Evolutionary conservation across 2,329 filamentous ascomycete genomes (phyloP).

Genomic region (Neocucurbitaria cava): DNA sequence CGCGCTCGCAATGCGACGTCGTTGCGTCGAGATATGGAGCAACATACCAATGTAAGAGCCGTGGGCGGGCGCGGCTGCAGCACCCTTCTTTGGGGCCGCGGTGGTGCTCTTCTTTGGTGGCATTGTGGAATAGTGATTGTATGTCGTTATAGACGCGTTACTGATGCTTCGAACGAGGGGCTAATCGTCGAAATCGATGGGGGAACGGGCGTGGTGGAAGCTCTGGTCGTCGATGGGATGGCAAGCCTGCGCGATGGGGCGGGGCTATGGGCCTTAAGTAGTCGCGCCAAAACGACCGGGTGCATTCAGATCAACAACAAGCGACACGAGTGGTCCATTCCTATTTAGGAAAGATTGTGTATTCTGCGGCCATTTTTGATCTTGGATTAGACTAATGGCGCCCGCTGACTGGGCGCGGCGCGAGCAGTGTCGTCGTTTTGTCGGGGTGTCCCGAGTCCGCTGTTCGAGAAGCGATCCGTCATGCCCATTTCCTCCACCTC

Average conservation of each 20-base stretch:
- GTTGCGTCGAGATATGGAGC: slow-evolving; percentile 54
- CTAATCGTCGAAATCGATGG: slow-evolving; percentile 26
- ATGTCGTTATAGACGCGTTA: slow-evolving; percentile 31
- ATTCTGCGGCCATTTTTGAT: slow-evolving; percentile 33
- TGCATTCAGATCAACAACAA: slow-evolving; percentile 41
- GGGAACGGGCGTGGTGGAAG: slow-evolving; percentile 27
- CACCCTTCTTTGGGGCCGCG: slow-evolving; percentile 65
- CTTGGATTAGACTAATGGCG: slow-evolving; percentile 21
- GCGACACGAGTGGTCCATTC: slow-evolving; percentile 33
- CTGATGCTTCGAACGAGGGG: slow-evolving; percentile 46
- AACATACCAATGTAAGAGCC: slow-evolving; percentile 70
- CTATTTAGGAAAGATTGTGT: slow-evolving; percentile 41
- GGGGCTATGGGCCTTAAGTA: slow-evolving; percentile 36
- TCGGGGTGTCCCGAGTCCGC: slow-evolving; percentile 31
- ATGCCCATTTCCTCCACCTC: slow-evolving; percentile 21
- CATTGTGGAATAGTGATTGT: slow-evolving; percentile 58
- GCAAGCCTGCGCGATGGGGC: slow-evolving; percentile 35
- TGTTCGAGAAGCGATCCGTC: slow-evolving; percentile 25
- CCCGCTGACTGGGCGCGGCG: slow-evolving; percentile 29
- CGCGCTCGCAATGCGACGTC: slow-evolving; percentile 54
- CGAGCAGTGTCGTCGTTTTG: slow-evolving; percentile 20
- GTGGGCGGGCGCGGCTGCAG: slow-evolving; percentile 62
- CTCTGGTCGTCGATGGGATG: slow-evolving; percentile 31
- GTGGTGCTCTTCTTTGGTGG: slow-evolving; percentile 69
- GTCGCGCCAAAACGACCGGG: slow-evolving; percentile 32